Conservation (phyloP, 768 basidiomycete species). For the Trametes maxima region DNA sequence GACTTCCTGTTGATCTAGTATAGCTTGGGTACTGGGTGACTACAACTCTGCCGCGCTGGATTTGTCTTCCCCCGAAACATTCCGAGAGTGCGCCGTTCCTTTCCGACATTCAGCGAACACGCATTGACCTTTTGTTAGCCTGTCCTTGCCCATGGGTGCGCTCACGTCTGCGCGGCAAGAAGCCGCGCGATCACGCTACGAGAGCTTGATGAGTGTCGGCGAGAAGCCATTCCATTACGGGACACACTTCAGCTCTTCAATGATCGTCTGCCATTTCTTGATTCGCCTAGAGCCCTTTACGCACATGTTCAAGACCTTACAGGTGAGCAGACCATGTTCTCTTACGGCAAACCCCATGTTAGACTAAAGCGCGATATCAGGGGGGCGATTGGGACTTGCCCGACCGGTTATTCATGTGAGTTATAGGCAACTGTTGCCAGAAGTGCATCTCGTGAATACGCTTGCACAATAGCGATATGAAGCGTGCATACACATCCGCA, state of each 20-base stretch:
- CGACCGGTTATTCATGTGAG: constrained; percentile 79
- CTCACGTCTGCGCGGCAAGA: constrained; percentile 72
- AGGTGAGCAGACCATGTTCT: constrained; percentile 40
- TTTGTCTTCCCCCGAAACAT: constrained; percentile 59
- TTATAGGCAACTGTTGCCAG: not conserved
- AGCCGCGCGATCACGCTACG: constrained; percentile 75
- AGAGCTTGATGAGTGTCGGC: constrained; percentile 72
- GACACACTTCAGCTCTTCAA: constrained; percentile 94
- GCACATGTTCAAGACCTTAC: constrained; percentile 91
- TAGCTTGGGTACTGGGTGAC: constrained; percentile 90
- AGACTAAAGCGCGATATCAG: constrained; percentile 37
- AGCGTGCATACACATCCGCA: constrained; percentile 83
- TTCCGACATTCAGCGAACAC: not conserved
- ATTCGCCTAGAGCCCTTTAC: constrained; percentile 91
- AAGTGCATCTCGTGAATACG: constrained; percentile 14
- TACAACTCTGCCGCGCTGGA: constrained; percentile 76
- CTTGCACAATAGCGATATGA: constrained; percentile 58
- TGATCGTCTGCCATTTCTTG: constrained; percentile 95
- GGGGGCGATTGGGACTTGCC: constrained; percentile 96
- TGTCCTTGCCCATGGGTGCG: constrained; percentile 90
- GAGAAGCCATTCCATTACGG: constrained; percentile 93
- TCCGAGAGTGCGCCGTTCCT: constrained; percentile 65
- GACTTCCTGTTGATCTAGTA: not conserved
- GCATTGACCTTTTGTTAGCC: constrained; percentile 42
- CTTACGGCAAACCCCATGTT: not conserved